phyloP scores from a whole-genome alignment of 495 filamentous ascomycete genomes.

The Hypoxylon rickii region DNA sequence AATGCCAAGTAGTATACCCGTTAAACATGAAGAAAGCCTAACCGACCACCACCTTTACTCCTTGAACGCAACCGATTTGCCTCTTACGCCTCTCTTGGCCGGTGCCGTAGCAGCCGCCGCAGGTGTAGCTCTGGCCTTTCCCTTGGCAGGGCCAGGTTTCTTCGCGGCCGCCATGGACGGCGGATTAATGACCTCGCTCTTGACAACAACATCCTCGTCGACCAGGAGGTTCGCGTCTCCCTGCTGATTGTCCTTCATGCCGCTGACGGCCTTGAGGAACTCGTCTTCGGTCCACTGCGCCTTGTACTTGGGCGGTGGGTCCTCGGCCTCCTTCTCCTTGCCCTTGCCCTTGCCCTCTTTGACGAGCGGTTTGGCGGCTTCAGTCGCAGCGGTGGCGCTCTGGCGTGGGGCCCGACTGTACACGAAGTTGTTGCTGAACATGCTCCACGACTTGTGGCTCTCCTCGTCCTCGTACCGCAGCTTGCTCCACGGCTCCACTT shows the following conservation, averaged over 20 bases:
- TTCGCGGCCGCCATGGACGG: neutral
- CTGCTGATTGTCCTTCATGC: slow-evolving; percentile 31
- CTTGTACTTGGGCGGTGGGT: slow-evolving; percentile 36
- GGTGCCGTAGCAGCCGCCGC: slow-evolving; percentile 10
- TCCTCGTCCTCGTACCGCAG: slow-evolving; percentile 53
- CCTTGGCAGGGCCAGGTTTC: slow-evolving; percentile 2
- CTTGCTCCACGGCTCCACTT: slow-evolving; percentile 47
- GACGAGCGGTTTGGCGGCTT: neutral
- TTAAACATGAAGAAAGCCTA: slow-evolving; percentile 3
- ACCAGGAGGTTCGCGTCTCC: slow-evolving; percentile 9
- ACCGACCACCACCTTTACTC: slow-evolving; percentile 13
- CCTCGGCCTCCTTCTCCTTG: slow-evolving; percentile 25
- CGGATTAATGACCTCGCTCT: slow-evolving; percentile 27
- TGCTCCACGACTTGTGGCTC: slow-evolving; percentile 47
- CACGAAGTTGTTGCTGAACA: slow-evolving; percentile 48
- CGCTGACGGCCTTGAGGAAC: slow-evolving; percentile 45
- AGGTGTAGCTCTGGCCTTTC: slow-evolving; percentile 16
- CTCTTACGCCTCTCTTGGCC: slow-evolving; percentile 13
- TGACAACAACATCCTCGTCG: slow-evolving; percentile 37
- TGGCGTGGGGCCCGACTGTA: slow-evolving; percentile 18
- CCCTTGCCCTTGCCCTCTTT: slow-evolving; percentile 36
- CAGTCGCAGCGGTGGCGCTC: neutral
- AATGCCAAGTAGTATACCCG: slow-evolving; percentile 2
- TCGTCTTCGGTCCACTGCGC: slow-evolving; percentile 47
- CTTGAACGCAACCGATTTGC: slow-evolving; percentile 38